Conservation (phyloP, 352 stramenopile genomes). For the Globisporangium yorkense region DNA sequence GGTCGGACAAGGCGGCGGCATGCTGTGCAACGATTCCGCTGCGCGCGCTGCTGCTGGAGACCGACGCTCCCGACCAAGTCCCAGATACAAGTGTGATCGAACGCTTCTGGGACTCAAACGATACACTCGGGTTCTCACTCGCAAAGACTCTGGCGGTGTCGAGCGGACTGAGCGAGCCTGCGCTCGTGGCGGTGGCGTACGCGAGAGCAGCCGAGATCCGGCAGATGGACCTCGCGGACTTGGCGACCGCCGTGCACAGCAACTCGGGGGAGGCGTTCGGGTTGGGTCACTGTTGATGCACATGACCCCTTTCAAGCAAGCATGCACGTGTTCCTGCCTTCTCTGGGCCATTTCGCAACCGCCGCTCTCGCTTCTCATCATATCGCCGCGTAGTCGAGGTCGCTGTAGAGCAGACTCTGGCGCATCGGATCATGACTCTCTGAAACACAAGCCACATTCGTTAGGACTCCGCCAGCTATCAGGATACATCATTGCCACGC, state of each 20-base stretch:
- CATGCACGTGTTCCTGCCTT: neutral
- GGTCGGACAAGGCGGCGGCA: slow-evolving; percentile 28
- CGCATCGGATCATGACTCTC: slow-evolving; percentile 30
- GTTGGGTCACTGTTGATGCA: slow-evolving; percentile 3
- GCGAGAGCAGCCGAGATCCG: slow-evolving; percentile 33
- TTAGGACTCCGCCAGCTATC: no score
- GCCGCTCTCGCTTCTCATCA: neutral
- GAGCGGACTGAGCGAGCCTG: slow-evolving; percentile 38
- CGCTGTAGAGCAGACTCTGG: slow-evolving; percentile 52
- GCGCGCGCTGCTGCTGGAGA: slow-evolving; percentile 57
- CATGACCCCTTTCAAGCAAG: neutral
- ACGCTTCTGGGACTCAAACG: neutral
- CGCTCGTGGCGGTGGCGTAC: slow-evolving; percentile 43
- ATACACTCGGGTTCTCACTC: neutral
- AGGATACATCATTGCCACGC: neutral
- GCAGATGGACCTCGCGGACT: slow-evolving; percentile 20
- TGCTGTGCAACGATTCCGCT: slow-evolving; percentile 42
- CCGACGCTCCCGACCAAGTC: slow-evolving; percentile 63
- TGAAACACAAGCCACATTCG: neutral
- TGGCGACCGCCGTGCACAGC: slow-evolving; percentile 29
- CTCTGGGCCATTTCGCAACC: neutral
- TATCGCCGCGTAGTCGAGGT: slow-evolving; percentile 77
- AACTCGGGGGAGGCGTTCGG: slow-evolving; percentile 38
- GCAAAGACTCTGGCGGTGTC: neutral
- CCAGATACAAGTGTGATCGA: slow-evolving; percentile 8